These are phyloP conservation scores for Canariomyces notabilis DNA, from an alignment of 2,329 filamentous ascomycete species.

Conservation along the genomic window DNA sequence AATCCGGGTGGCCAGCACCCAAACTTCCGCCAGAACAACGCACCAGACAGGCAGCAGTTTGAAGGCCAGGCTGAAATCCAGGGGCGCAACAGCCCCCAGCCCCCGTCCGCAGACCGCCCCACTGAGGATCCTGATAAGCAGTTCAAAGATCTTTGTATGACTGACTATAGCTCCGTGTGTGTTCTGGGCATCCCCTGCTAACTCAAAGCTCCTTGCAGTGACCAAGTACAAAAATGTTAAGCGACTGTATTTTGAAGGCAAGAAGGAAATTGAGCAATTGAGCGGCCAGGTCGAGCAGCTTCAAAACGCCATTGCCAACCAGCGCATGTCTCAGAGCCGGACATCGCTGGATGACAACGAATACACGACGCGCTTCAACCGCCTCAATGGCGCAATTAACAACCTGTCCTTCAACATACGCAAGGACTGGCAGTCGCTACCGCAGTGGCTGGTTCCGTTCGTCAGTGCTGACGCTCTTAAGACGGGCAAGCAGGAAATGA, in stretches of 20 bases:
- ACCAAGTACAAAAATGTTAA: conserved; percentile 98
- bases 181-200: conserved; percentile 15
- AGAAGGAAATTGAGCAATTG: conserved; percentile 83
- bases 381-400: conserved; percentile 88
- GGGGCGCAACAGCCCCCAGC: conserved; percentile 54
- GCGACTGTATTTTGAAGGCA: conserved; percentile 93
- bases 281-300: conserved; percentile 85
- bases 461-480: conserved; percentile 82
- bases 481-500: conserved; percentile 96
- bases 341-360: conserved; percentile 94
- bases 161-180: conserved; percentile 23
- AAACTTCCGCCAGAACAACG: conserved; percentile 38
- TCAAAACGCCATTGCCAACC: conserved; percentile 95
- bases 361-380: conserved; percentile 82
- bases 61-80: conserved; percentile 42
- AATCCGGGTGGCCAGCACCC: conserved; percentile 32
- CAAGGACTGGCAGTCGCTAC: conserved; percentile 84
- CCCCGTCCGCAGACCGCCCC: conserved; percentile 39
- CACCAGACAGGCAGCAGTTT: conserved; percentile 38
- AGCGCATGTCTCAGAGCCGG: conserved; percentile 87
- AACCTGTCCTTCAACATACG: conserved; percentile 94
- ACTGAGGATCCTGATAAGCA: conserved; percentile 47
- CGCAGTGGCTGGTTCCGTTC: conserved; percentile 70
- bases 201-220: conserved; percentile 53
- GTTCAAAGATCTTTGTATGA: conserved; percentile 52